Percentiles rank a stretch among this genome's conserved stretches.
Evolutionary conservation across 2,329 filamentous ascomycete genomes (phyloP).

Genomic region (Xylariales sp.): DNA sequence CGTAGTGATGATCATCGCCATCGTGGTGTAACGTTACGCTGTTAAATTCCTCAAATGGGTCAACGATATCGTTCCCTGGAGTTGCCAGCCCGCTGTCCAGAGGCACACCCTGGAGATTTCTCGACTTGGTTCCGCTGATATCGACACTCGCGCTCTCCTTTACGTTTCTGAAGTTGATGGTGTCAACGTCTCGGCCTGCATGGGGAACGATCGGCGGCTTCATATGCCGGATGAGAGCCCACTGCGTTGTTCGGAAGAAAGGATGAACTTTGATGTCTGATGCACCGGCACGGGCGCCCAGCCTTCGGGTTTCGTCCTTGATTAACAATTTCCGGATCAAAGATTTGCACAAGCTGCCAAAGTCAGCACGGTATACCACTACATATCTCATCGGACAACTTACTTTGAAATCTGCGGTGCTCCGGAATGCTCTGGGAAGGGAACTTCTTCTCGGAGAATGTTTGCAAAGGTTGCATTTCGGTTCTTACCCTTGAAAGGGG

Average conservation of each 20-base stretch:
- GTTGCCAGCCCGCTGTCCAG: slow-evolving; percentile 82
- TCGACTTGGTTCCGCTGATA: slow-evolving; percentile 57
- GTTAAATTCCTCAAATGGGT: slow-evolving; percentile 99
- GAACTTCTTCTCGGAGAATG: slow-evolving; percentile 90
- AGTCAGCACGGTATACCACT: slow-evolving; percentile 12
- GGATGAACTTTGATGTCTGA: slow-evolving; percentile 95
- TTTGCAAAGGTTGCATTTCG: slow-evolving; percentile 97
- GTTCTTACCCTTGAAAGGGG: slow-evolving; percentile 99
- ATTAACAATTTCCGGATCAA: slow-evolving; percentile 94
- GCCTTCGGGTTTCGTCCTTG: slow-evolving; percentile 91
- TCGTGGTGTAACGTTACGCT: slow-evolving; percentile 96
- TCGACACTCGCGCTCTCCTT: slow-evolving; percentile 97
- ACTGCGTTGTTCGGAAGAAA: slow-evolving; percentile 94
- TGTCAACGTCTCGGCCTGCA: slow-evolving; percentile 85
- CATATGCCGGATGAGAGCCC: slow-evolving; percentile 95
- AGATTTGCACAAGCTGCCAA: slow-evolving; percentile 81
- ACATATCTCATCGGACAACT: slow-evolving; percentile 31
- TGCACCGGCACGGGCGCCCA: slow-evolving; percentile 89
- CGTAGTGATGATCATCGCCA: slow-evolving; percentile 64
- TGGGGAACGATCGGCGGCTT: slow-evolving; percentile 96
- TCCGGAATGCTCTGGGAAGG: slow-evolving; percentile 85
- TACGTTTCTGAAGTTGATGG: slow-evolving; percentile 94
- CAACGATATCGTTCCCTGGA: slow-evolving; percentile 72
- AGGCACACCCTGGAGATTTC: slow-evolving; percentile 69
- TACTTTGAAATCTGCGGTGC: slow-evolving; percentile 88